phyloP scores from a whole-genome alignment of 805 yeast species.

The Kuraishia floccosa region DNA sequence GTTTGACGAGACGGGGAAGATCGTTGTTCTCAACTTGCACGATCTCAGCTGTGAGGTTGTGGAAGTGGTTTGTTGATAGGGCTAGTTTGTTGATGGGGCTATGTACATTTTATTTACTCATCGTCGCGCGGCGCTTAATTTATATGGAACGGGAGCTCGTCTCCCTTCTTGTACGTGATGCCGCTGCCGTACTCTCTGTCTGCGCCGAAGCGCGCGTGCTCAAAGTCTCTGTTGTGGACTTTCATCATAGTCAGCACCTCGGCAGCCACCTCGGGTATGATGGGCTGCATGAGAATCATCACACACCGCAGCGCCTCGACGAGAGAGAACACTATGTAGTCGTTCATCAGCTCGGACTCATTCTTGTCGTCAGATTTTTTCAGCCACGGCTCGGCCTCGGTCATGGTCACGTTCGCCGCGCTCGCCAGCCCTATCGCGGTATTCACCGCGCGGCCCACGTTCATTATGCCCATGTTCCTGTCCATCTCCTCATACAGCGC shows the following conservation, averaged over 20 bases:
- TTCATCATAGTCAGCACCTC: conserved; percentile 51
- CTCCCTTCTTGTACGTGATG: conserved; percentile 20
- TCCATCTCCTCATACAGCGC: too few relatives aligned
- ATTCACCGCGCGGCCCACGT: too few relatives aligned
- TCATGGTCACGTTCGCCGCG: too few relatives aligned
- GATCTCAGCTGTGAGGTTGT: conserved; percentile 47
- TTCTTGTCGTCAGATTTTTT: conserved; percentile 19
- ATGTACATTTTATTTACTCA: conserved; percentile 2
- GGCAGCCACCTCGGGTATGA: conserved; percentile 56
- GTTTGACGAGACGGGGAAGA: conserved; percentile 53
- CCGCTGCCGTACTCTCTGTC: conserved; percentile 53
- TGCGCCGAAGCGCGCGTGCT: conserved; percentile 37
- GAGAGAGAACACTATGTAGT: conserved; percentile 48
- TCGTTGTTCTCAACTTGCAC: conserved; percentile 49
- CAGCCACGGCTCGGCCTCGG: conserved; percentile 72
- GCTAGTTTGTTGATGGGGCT: too few relatives aligned
- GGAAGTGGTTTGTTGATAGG: conserved; percentile 11
- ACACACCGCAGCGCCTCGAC: conserved; percentile 62
- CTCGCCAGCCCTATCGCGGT: too few relatives aligned
- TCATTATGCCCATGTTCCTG: too few relatives aligned
- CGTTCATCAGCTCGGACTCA: conserved; percentile 22
- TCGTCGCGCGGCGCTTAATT: conserved; percentile 4
- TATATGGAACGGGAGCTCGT: conserved; percentile 18
- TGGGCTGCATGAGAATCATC: conserved; percentile 57
- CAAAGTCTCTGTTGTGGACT: conserved; percentile 36